Evolutionary conservation across 768 basidiomycete genomes (phyloP), one percentile per base, ranked within the genome.

Genomic region (Lactarius sp.): DNA sequence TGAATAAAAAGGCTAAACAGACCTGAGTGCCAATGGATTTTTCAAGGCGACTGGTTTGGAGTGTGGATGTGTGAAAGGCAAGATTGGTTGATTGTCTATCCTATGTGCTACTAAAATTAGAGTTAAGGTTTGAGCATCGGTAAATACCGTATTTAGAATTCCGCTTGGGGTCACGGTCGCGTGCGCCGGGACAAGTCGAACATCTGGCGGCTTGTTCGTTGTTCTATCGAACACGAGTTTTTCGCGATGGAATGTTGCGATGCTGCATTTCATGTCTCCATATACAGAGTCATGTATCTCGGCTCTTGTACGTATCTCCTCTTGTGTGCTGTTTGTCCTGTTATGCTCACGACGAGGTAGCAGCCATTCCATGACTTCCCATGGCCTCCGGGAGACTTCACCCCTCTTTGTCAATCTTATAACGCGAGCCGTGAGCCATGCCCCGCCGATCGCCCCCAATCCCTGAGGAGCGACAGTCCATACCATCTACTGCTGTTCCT

Each of bases 1-100:
- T 14, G 34, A 37, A 47, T 1, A 6, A 12, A 22, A 36, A 6
- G 4, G 6, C 22, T 22, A 20, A 50, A 77, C 80, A 47, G 73
- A 87, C 89, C 88, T 80, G 76, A 73, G 90, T 90, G 89, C 80
- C 90, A 92, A 92, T 79, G 91, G 91, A 92, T 92, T 82, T 92
- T 93, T 93, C 86, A 93, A 93, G 91, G 90, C 89, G 79, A 74
- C 75, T 74, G 75, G 71, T 73, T 69, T 67, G 60, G 42, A 39
- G 51, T 60, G 39, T 57, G 51, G 52, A 61, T 59, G 51, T 56
- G 44, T 56, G 55, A 54, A 47, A 65, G 60, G 51, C 7, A 16
- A 44, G 31, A 7, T 12, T 56, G 50, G 60, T 59, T 50, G 47
- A 41, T 47, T 36, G 62, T 22, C 47, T 49, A 37, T 54, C 12